Evolutionary conservation across 106 monocot species (phyloP).

Genomic region (Apostasia shenzhenica): DNA sequence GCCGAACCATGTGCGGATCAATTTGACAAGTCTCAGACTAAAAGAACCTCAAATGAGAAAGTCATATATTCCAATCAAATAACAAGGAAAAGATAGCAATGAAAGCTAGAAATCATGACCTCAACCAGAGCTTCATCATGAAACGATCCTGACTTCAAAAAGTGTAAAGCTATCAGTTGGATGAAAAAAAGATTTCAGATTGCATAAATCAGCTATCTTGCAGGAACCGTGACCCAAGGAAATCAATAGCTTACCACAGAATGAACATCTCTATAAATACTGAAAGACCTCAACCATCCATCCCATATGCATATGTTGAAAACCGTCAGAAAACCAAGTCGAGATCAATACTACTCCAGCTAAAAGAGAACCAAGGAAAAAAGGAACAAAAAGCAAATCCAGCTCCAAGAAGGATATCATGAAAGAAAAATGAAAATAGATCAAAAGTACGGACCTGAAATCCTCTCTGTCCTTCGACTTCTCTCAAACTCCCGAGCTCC

Average conservation of each 20-base stretch:
- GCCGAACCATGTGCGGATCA: not conserved
- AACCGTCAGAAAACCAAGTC: not conserved
- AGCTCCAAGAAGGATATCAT: not conserved
- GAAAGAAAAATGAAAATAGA: not conserved
- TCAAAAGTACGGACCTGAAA: conserved; percentile 29
- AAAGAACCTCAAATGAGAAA: not conserved
- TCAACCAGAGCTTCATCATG: not conserved
- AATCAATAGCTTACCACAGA: not conserved
- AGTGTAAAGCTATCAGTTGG: not conserved
- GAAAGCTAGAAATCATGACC: not conserved
- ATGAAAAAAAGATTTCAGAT: not conserved
- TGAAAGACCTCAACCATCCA: not conserved
- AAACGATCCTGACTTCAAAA: not conserved
- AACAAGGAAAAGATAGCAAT: not conserved
- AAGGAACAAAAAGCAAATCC: not conserved
- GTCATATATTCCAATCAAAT: too few species aligned
- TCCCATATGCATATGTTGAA: not conserved
- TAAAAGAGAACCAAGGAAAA: not conserved
- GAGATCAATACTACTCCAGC: not conserved
- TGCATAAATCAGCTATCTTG: not conserved
- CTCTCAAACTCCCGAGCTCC: conserved; percentile 14
- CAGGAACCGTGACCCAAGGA: not conserved
- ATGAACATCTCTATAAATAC: not conserved
- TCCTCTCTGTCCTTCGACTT: conserved; percentile 45
- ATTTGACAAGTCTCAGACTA: not conserved